Evolutionary conservation across 1,284 basidiomycete species (phyloP).

Genomic region (Boletus smithii): DNA sequence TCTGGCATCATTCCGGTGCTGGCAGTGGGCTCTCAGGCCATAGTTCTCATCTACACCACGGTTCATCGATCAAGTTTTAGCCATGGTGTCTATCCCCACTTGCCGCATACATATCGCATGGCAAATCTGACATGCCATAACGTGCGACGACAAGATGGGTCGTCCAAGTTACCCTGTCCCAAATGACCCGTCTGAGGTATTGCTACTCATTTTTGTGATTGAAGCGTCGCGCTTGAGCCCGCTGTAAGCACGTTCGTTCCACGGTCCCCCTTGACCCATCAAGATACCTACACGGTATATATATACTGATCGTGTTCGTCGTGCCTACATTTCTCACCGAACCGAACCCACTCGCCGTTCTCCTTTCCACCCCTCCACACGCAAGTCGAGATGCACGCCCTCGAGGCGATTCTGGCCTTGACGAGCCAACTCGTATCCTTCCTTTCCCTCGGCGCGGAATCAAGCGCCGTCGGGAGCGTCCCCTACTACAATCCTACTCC

Average conservation of each 20-base stretch:
- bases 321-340: background rate
- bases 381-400: slow-evolving; percentile 8
- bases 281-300: too few relatives aligned
- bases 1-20: background rate
- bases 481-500: slow-evolving; percentile 44
- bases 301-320: background rate
- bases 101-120: background rate
- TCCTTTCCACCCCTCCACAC: background rate
- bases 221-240: background rate
- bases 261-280: too few relatives aligned
- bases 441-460: background rate
- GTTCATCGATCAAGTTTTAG: too few relatives aligned
- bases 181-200: background rate
- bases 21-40: too few relatives aligned
- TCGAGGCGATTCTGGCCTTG: slow-evolving; percentile 8
- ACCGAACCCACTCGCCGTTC: too few relatives aligned
- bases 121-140: background rate
- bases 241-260: too few relatives aligned
- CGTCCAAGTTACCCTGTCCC: background rate
- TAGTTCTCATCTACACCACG: too few relatives aligned
- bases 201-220: background rate
- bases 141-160: background rate
- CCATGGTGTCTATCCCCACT: background rate
- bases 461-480: slow-evolving; percentile 10
- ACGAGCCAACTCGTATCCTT: slow-evolving; percentile 9